A percentile compares a stretch with the other conserved stretches of the same genome.
Evolutionary conservation across 192 early-diverging fungal species (phyloP).

Genomic region (Entrophospora sp.): DNA sequence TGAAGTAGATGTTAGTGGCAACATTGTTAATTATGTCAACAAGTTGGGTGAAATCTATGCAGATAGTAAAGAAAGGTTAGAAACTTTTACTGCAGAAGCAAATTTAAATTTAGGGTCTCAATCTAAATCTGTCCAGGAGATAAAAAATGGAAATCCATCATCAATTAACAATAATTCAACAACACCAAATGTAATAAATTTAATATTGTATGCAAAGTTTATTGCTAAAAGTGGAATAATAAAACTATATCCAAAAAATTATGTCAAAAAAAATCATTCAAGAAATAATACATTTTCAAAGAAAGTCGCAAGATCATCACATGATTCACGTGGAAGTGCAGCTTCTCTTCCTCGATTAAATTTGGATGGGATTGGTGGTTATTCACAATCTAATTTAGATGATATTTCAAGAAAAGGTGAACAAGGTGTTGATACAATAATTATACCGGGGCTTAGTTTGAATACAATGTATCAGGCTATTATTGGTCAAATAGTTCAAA

Average conservation of each 20-base stretch:
- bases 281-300: conserved; percentile 22
- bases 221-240: conserved; percentile 38
- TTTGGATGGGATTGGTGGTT: not conserved
- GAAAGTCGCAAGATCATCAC: not conserved
- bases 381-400: not conserved
- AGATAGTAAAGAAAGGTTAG: conserved; percentile 47
- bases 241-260: conserved; percentile 45
- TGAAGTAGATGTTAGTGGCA: conserved; percentile 60
- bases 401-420: conserved; percentile 20
- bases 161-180: not conserved
- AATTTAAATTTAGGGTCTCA: conserved; percentile 15
- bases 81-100: conserved; percentile 36
- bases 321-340: not conserved
- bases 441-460: conserved; percentile 43
- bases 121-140: not conserved
- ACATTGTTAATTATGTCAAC: conserved; percentile 57
- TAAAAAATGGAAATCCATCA: not conserved
- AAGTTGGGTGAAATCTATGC: conserved; percentile 54
- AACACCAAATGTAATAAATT: conserved; percentile 25
- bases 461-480: conserved; percentile 39
- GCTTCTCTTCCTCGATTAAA: not conserved
- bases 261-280: conserved; percentile 29
- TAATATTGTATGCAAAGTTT: conserved; percentile 42
- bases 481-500: conserved; percentile 29
- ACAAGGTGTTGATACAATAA: conserved; percentile 38